Conservation (phyloP, 352 stramenopile species). For the Pythium chondricola region DNA sequence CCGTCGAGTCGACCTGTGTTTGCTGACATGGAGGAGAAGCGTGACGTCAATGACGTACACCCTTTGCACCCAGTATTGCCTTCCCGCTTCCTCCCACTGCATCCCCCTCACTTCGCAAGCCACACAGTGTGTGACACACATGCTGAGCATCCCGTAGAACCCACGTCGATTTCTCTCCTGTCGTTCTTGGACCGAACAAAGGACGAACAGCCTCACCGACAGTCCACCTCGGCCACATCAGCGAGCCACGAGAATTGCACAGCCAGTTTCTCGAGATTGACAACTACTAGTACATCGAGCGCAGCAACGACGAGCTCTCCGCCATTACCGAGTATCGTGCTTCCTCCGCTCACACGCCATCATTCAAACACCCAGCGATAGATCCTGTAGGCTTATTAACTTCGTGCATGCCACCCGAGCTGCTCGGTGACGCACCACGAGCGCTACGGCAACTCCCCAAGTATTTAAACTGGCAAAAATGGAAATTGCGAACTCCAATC, state of each 20-base stretch:
- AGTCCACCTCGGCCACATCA: conserved; percentile 1
- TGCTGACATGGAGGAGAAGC: conserved; percentile 10
- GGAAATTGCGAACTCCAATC: not conserved
- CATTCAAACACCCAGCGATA: conserved; percentile 14
- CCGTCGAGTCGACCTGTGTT: conserved; percentile 3
- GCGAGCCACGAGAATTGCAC: not conserved
- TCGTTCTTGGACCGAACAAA: conserved; percentile 19
- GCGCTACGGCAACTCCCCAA: not conserved
- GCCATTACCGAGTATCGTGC: conserved; percentile 19
- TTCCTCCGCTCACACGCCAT: conserved; percentile 12
- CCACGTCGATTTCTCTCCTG: conserved; percentile 16
- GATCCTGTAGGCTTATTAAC: not conserved
- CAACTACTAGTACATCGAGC: conserved; percentile 1
- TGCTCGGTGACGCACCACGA: no score
- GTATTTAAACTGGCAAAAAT: conserved; percentile 8
- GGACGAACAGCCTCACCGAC: conserved; percentile 1
- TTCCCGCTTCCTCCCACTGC: conserved; percentile 7
- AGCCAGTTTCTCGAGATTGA: not conserved
- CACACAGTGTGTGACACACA: no score
- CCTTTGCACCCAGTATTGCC: conserved; percentile 1
- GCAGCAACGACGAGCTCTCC: no score
- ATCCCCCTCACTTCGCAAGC: conserved; percentile 8
- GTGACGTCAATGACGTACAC: not conserved
- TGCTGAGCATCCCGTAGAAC: conserved; percentile 7
- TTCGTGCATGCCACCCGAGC: no score